These are phyloP conservation scores for Sphagnum magellanicum DNA, from an alignment of 228 moss, liverwort and hornwort genomes.

Conservation along the genomic window DNA sequence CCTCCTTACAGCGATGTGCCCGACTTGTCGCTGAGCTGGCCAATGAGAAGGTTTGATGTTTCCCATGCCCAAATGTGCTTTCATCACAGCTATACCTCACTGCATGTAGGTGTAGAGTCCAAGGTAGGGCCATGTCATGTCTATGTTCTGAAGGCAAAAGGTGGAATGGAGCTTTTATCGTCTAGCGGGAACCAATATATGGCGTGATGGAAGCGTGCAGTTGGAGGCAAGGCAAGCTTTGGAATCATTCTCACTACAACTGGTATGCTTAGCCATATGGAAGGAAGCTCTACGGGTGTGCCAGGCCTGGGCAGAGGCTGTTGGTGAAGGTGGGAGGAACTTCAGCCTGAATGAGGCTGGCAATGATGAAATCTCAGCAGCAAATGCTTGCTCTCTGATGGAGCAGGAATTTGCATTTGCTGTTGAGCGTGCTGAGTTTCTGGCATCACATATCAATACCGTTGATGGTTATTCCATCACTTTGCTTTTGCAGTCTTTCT, in stretches of 20 bases:
- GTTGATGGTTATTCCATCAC: slow-evolving; percentile 54
- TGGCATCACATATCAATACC: slow-evolving; percentile 51
- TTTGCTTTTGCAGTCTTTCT: background rate
- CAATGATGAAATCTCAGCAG: slow-evolving; percentile 66
- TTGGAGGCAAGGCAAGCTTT: slow-evolving; percentile 67
- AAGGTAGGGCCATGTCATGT: too few species aligned
- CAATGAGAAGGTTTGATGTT: slow-evolving; percentile 61
- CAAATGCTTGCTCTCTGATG: slow-evolving; percentile 68
- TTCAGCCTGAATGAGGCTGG: slow-evolving; percentile 30
- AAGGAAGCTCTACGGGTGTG: slow-evolving; percentile 87
- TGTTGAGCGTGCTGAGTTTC: slow-evolving; percentile 86
- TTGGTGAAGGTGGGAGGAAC: slow-evolving; percentile 43
- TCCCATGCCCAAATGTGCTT: background rate
- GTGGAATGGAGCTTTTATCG: slow-evolving; percentile 4
- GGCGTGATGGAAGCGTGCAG: slow-evolving; percentile 28
- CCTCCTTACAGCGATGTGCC: slow-evolving; percentile 73
- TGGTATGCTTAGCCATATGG: slow-evolving; percentile 93
- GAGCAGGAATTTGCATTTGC: slow-evolving; percentile 93
- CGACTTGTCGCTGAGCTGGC: slow-evolving; percentile 74
- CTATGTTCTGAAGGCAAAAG: too few species aligned
- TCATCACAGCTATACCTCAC: too few species aligned
- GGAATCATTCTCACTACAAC: slow-evolving; percentile 83
- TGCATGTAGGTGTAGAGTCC: too few species aligned
- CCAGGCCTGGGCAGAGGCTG: slow-evolving; percentile 75
- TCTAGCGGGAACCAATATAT: background rate